A percentile compares a stretch with the other conserved stretches of the same genome.
phyloP scores from a whole-genome alignment of 345 rosid genomes.

The Brassica carinata region DNA sequence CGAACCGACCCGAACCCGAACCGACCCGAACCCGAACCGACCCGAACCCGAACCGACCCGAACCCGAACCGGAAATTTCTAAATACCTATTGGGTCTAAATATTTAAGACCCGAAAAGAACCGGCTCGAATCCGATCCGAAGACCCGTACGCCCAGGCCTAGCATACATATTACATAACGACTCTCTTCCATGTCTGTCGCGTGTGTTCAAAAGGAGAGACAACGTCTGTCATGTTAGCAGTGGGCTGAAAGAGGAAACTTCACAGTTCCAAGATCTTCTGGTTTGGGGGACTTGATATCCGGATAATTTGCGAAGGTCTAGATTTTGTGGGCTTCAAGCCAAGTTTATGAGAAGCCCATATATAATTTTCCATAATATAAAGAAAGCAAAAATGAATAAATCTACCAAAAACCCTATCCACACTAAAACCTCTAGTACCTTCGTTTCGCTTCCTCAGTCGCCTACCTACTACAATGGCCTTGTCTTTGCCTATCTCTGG shows the following conservation, averaged over 20 bases:
- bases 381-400: background rate
- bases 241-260: background rate
- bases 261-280: background rate
- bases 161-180: background rate
- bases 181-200: slow-evolving; percentile 14
- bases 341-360: slow-evolving; percentile 9
- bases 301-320: no score
- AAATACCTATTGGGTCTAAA: no score
- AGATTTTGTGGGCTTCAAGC: background rate
- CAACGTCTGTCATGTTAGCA: background rate
- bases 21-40: no score
- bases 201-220: background rate
- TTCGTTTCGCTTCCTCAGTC: slow-evolving; percentile 13
- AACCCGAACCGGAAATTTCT: no score
- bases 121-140: no score
- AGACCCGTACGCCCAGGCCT: no score
- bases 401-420: slow-evolving; percentile 36
- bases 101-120: no score
- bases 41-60: no score
- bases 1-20: no score
- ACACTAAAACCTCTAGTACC: slow-evolving; percentile 15
- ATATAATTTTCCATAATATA: background rate
- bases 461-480: slow-evolving; percentile 51
- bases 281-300: no score
- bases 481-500: slow-evolving; percentile 39